A percentile compares a stretch with the other conserved stretches of the same genome.
These are phyloP conservation scores for Physocladia obscura DNA, from an alignment of 192 early-diverging fungal genomes.

Conservation along the genomic window DNA sequence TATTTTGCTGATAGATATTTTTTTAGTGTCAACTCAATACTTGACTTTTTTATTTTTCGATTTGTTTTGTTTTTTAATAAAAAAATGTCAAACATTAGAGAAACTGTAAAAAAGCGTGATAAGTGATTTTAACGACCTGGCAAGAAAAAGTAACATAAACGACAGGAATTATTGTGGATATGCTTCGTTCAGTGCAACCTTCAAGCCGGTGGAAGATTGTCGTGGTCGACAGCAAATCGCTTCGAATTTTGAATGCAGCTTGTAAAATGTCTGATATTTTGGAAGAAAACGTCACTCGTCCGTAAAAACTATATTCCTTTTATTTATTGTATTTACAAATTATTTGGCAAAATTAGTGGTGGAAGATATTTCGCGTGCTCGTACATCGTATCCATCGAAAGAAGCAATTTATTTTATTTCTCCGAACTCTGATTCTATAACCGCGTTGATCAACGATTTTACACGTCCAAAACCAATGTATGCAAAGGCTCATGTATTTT, in stretches of 20 bases:
- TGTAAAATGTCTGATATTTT: constrained; percentile 80
- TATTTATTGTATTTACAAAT: not conserved
- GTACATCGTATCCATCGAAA: constrained; percentile 54
- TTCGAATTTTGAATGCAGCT: constrained; percentile 69
- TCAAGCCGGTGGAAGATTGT: constrained; percentile 79
- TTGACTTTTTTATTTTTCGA: constrained; percentile 3
- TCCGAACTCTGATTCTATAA: constrained; percentile 41
- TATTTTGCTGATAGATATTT: not conserved
- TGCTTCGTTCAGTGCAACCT: constrained; percentile 74
- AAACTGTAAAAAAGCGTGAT: constrained; percentile 9
- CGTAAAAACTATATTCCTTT: not conserved
- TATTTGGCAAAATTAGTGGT: constrained; percentile 40
- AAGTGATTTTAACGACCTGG: not conserved
- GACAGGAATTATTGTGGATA: constrained; percentile 57
- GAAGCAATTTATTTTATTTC: constrained; percentile 65
- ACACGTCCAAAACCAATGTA: constrained; percentile 50
- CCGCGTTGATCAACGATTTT: constrained; percentile 54
- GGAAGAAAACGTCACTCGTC: constrained; percentile 75
- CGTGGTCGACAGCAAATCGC: constrained; percentile 72
- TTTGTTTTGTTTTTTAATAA: not conserved
- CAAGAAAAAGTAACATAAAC: not conserved
- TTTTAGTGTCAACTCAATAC: constrained; percentile 31
- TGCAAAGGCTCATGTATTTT: constrained; percentile 54
- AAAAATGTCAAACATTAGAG: not conserved
- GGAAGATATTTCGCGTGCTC: constrained; percentile 48